These are phyloP conservation scores for Fonsecaea nubica DNA, from an alignment of 2,329 filamentous ascomycete genomes.

Conservation along the genomic window DNA sequence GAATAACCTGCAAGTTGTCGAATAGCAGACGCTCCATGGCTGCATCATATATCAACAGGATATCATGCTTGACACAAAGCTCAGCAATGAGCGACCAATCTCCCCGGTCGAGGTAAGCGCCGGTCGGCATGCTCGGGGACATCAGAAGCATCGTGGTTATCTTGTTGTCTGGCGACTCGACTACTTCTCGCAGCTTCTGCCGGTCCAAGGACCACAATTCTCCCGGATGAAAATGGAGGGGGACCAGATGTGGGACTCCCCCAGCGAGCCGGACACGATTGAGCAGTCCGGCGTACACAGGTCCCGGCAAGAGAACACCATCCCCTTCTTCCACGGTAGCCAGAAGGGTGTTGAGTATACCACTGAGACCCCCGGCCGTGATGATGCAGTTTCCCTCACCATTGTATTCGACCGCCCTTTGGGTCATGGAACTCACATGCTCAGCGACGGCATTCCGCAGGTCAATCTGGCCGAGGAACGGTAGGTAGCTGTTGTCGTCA, in stretches of 20 bases:
- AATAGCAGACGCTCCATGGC: conserved; percentile 32
- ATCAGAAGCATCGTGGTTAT: conserved; percentile 27
- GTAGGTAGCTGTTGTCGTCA: conserved; percentile 30
- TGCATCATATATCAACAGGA: conserved; percentile 25
- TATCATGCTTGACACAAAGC: conserved; percentile 26
- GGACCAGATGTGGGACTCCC: conserved; percentile 24
- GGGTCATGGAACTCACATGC: conserved; percentile 20
- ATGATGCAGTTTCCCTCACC: conserved; percentile 28
- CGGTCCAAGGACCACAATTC: conserved; percentile 21
- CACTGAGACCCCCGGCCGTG: conserved; percentile 24
- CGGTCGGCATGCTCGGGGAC: conserved; percentile 30
- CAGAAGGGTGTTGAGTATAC: conserved; percentile 27
- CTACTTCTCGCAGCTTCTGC: conserved; percentile 9
- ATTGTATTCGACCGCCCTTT: conserved; percentile 11
- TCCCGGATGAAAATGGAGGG: conserved; percentile 23
- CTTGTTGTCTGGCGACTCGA: conserved; percentile 5
- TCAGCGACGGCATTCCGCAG: conserved; percentile 23
- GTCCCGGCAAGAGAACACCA: conserved; percentile 26
- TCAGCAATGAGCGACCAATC: conserved; percentile 26
- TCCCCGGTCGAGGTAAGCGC: conserved; percentile 15
- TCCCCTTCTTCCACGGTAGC: conserved; percentile 30
- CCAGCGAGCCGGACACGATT: conserved; percentile 29
- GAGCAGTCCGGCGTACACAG: conserved; percentile 23
- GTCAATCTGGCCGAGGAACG: conserved; percentile 22
- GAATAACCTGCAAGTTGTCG: conserved; percentile 18